Evolutionary conservation across 2,329 filamentous ascomycete species (phyloP).

Genomic region (Aspergillus alliaceus): DNA sequence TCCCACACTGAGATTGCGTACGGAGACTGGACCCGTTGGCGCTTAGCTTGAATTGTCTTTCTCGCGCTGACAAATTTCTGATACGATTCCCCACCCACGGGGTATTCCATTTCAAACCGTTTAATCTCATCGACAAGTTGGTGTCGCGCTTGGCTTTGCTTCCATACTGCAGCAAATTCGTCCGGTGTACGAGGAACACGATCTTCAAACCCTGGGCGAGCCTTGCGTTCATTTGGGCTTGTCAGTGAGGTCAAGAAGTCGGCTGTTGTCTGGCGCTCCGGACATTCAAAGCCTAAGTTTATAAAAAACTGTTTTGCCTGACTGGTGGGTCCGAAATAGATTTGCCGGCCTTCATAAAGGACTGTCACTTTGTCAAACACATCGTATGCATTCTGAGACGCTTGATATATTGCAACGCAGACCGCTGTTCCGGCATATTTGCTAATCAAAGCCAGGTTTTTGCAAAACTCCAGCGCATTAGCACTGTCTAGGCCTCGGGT

Average conservation of each 20-base stretch:
- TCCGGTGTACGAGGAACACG: constrained; percentile 64
- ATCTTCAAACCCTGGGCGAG: constrained; percentile 58
- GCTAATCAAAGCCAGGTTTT: constrained; percentile 51
- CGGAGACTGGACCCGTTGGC: constrained; percentile 9
- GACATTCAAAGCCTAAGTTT: constrained; percentile 64
- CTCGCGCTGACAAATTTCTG: constrained; percentile 37
- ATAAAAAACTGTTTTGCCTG: constrained; percentile 65
- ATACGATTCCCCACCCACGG: constrained; percentile 32
- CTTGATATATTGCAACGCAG: constrained; percentile 58
- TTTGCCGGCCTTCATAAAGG: constrained; percentile 69
- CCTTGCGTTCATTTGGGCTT: constrained; percentile 57
- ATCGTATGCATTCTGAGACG: constrained; percentile 51
- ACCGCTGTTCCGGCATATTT: constrained; percentile 52
- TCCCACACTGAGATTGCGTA: constrained; percentile 13
- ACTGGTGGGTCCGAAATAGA: constrained; percentile 65
- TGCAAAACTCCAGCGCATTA: constrained; percentile 59
- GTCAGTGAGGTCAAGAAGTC: constrained; percentile 69
- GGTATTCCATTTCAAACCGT: constrained; percentile 31
- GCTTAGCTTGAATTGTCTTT: constrained; percentile 15
- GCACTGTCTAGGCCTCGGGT: constrained; percentile 55
- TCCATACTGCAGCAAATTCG: constrained; percentile 61
- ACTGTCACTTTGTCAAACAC: constrained; percentile 68
- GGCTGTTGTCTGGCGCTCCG: constrained; percentile 62
- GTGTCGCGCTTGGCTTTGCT: constrained; percentile 47
- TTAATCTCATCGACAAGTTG: constrained; percentile 38